A percentile compares a stretch with the other conserved stretches of the same genome.
These are phyloP conservation scores for Calonectria pseudoreteaudii DNA, from an alignment of 2,329 filamentous ascomycete species.

Conservation along the genomic window DNA sequence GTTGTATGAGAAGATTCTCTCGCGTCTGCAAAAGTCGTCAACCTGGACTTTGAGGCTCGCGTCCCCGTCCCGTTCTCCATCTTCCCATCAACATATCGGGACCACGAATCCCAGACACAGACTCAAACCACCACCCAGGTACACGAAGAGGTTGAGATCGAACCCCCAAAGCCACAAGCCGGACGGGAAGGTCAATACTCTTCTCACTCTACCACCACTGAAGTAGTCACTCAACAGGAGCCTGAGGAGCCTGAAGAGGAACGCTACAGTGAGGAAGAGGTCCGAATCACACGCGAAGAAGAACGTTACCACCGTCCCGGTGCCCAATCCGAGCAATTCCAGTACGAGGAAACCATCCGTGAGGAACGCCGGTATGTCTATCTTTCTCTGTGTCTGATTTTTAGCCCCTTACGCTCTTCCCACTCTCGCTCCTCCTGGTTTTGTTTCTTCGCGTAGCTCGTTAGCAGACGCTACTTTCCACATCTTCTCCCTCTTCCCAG, in stretches of 20 bases:
- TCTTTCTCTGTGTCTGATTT: slow-evolving; percentile 27
- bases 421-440: too few species aligned
- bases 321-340: slow-evolving; percentile 54
- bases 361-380: slow-evolving; percentile 64
- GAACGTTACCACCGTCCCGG: slow-evolving; percentile 80
- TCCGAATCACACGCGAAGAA: slow-evolving; percentile 83
- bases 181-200: slow-evolving; percentile 98
- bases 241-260: slow-evolving; percentile 58
- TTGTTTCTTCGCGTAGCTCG: not conserved
- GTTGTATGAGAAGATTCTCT: slow-evolving; percentile 74
- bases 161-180: slow-evolving; percentile 81
- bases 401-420: not conserved
- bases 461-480: not conserved
- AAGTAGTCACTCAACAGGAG: slow-evolving; percentile 69
- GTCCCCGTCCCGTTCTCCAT: slow-evolving; percentile 99
- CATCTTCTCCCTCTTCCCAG: not conserved
- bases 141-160: slow-evolving; percentile 91
- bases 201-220: slow-evolving; percentile 73
- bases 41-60: slow-evolving; percentile 99
- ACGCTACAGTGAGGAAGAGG: slow-evolving; percentile 83
- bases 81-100: slow-evolving; percentile 97
- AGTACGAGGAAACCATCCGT: slow-evolving; percentile 49
- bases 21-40: slow-evolving; percentile 83
- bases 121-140: slow-evolving; percentile 57
- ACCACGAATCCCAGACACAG: slow-evolving; percentile 64